Conservation (phyloP, 495 filamentous ascomycete species). For the Penicillium ochrochloron region DNA sequence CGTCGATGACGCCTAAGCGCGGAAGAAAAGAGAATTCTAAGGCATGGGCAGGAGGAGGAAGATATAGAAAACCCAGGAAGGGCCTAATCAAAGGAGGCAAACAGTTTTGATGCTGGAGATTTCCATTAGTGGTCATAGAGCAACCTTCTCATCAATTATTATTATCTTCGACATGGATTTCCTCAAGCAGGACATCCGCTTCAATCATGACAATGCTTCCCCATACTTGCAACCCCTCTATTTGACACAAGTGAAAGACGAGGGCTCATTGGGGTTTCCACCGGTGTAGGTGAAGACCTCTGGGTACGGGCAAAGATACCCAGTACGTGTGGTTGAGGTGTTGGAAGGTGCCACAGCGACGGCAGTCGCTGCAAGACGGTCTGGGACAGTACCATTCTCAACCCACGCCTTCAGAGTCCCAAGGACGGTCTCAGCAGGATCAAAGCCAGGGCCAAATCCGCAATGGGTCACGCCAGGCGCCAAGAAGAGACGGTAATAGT, state of each 20-base stretch:
- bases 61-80: neutral
- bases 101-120: neutral
- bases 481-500: slow-evolving; percentile 31
- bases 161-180: neutral
- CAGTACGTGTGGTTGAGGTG: slow-evolving; percentile 11
- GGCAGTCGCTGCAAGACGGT: slow-evolving; percentile 13
- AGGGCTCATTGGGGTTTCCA: slow-evolving; percentile 19
- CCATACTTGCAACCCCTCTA: neutral
- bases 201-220: neutral
- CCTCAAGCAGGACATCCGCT: neutral
- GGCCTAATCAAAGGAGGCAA: neutral
- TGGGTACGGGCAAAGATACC: slow-evolving; percentile 16
- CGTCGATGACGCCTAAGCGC: neutral
- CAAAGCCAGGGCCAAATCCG: slow-evolving; percentile 17
- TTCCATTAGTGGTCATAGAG: neutral
- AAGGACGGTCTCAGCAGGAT: slow-evolving; percentile 19
- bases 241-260: slow-evolving; percentile 10
- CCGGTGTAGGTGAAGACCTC: slow-evolving; percentile 26
- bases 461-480: slow-evolving; percentile 21
- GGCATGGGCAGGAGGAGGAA: neutral
- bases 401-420: slow-evolving; percentile 19
- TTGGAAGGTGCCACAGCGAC: slow-evolving; percentile 13
- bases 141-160: neutral
- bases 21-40: neutral
- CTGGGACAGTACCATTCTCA: slow-evolving; percentile 19